These are phyloP conservation scores for Fusarium sp. DNA, from an alignment of 2,329 filamentous ascomycete genomes.

Conservation along the genomic window DNA sequence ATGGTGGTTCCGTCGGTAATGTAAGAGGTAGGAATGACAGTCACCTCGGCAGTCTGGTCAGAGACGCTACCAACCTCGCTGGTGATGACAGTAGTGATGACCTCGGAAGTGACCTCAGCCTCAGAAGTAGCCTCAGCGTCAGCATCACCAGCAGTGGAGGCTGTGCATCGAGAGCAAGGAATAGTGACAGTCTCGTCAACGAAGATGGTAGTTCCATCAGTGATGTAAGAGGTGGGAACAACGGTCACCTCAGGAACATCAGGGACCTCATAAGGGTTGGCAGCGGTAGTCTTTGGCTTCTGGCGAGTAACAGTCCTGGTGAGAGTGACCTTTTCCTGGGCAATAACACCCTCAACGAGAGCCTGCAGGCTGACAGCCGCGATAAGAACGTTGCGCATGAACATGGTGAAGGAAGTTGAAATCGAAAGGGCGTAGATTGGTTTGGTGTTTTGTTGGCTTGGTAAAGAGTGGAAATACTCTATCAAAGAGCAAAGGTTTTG, in stretches of 20 bases:
- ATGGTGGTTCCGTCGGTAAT: slow-evolving; percentile 39
- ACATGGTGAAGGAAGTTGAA: slow-evolving; percentile 36
- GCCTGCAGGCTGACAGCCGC: slow-evolving; percentile 44
- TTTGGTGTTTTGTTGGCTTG: slow-evolving; percentile 40
- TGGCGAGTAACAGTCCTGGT: slow-evolving; percentile 30
- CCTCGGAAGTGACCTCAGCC: slow-evolving; percentile 4
- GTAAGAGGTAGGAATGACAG: slow-evolving; percentile 35
- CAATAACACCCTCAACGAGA: slow-evolving; percentile 38
- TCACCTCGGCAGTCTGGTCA: slow-evolving; percentile 31
- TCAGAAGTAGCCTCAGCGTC: slow-evolving; percentile 13
- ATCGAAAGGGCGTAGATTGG: slow-evolving; percentile 9
- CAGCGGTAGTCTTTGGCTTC: slow-evolving; percentile 25
- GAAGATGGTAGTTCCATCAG: slow-evolving; percentile 37
- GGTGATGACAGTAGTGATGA: slow-evolving; percentile 21
- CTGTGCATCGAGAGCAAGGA: slow-evolving; percentile 37
- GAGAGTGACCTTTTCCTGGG: slow-evolving; percentile 36
- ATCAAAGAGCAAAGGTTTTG: slow-evolving; percentile 44
- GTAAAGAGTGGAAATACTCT: slow-evolving; percentile 44
- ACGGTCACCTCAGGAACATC: slow-evolving; percentile 29
- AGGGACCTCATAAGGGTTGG: slow-evolving; percentile 21
- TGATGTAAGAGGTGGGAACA: slow-evolving; percentile 36
- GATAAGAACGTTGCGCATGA: slow-evolving; percentile 40
- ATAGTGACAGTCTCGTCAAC: slow-evolving; percentile 38
- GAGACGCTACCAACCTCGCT: slow-evolving; percentile 15
- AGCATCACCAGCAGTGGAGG: slow-evolving; percentile 21